These are phyloP conservation scores for Saussurea involucrata DNA, from an alignment of 129 eudicot genomes.

Conservation along the genomic window DNA sequence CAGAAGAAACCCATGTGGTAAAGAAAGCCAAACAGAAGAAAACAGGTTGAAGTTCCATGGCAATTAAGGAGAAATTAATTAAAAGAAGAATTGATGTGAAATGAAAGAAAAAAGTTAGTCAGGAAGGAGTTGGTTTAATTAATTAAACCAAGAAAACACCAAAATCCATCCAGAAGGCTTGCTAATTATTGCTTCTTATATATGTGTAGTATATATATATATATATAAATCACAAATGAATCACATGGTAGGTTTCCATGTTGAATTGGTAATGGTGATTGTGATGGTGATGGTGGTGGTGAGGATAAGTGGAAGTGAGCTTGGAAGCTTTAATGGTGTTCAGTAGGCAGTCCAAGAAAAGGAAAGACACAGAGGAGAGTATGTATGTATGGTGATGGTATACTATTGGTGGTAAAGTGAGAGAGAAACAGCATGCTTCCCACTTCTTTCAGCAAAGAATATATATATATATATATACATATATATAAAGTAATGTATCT, in stretches of 20 bases:
- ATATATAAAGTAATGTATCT: background rate
- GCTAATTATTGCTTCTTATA: background rate
- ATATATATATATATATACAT: conserved; percentile 18
- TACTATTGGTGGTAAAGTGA: conserved; percentile 38
- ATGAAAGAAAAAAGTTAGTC: conserved; percentile 11
- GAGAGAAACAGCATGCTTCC: conserved; percentile 46
- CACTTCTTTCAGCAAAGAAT: conserved; percentile 38
- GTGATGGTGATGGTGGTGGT: background rate
- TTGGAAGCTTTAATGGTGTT: conserved; percentile 36
- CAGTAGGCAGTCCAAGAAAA: conserved; percentile 30
- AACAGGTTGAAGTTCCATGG: conserved; percentile 29
- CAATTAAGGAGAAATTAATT: background rate
- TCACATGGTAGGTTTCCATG: conserved; percentile 11
- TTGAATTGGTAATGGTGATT: background rate
- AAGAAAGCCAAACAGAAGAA: conserved; percentile 42
- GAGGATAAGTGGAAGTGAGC: conserved; percentile 14
- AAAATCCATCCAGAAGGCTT: background rate
- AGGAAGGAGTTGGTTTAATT: conserved; percentile 5
- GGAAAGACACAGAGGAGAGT: conserved; percentile 9
- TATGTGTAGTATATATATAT: too few species aligned
- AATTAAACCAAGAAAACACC: conserved; percentile 14
- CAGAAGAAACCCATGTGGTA: conserved; percentile 39
- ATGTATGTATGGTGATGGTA: conserved; percentile 3
- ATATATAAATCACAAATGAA: background rate
- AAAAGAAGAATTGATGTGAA: background rate